Percentiles rank a stretch among this genome's conserved stretches.
phyloP scores from a whole-genome alignment of 2,329 filamentous ascomycete species.

The Elsinoe perseae region DNA sequence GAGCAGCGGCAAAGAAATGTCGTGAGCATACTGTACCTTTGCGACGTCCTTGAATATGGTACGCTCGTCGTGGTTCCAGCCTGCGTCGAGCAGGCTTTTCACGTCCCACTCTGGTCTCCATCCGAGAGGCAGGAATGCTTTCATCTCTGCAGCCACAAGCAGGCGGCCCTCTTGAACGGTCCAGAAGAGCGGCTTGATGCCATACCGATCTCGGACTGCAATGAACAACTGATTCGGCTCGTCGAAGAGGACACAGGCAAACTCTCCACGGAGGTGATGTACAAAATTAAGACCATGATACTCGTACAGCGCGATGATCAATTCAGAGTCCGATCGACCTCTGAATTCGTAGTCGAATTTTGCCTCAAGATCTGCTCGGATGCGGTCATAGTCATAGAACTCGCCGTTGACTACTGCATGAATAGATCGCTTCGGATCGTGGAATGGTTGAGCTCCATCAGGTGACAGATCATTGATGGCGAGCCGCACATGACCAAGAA shows the following conservation, averaged over 20 bases:
- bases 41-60: conserved; percentile 47
- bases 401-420: conserved; percentile 55
- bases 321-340: conserved; percentile 44
- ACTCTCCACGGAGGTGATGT: conserved; percentile 47
- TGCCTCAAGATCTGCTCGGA: conserved; percentile 33
- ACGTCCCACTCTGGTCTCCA: conserved; percentile 50
- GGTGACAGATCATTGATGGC: conserved; percentile 47
- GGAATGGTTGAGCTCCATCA: conserved; percentile 41
- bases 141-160: conserved; percentile 47
- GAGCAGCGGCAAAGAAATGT: not conserved
- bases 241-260: conserved; percentile 48
- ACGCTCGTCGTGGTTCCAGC: conserved; percentile 39
- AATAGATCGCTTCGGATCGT: conserved; percentile 32
- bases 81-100: conserved; percentile 36
- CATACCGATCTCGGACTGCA: conserved; percentile 47
- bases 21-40: conserved; percentile 26
- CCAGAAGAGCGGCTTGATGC: conserved; percentile 52
- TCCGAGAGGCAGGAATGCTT: conserved; percentile 46
- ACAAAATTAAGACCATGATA: conserved; percentile 42
- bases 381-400: conserved; percentile 47
- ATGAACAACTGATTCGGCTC: conserved; percentile 37
- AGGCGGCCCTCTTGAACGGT: conserved; percentile 36
- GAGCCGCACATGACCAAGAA: conserved; percentile 45
- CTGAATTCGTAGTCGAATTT: conserved; percentile 39
- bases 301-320: conserved; percentile 47